These are phyloP conservation scores for Pichia occidentalis DNA, from an alignment of 805 yeast species.

Conservation along the genomic window DNA sequence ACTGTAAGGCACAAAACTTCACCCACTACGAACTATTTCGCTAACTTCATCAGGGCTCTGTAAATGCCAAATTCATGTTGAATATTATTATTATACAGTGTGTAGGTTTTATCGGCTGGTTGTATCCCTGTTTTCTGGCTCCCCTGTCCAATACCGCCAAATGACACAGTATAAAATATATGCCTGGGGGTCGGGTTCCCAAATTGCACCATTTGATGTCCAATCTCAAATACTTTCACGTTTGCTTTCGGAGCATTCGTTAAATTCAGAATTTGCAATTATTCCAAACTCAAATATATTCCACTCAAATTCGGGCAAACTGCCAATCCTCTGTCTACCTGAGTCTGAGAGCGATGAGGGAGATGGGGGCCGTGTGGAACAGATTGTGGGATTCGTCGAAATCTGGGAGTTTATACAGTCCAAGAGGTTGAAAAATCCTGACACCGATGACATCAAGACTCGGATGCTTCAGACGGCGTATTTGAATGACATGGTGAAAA, in stretches of 20 bases:
- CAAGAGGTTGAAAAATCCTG: background rate
- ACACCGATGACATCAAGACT: too few relatives aligned
- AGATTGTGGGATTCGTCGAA: constrained; percentile 6
- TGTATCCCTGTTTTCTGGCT: too few relatives aligned
- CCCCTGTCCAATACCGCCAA: too few relatives aligned
- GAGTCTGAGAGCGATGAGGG: constrained; percentile 1
- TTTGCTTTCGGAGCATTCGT: constrained; percentile 30
- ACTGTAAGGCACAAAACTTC: too few relatives aligned
- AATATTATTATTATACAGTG: too few relatives aligned
- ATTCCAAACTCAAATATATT: constrained; percentile 56
- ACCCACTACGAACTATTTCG: too few relatives aligned
- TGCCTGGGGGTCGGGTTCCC: constrained; percentile 40
- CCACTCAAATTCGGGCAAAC: constrained; percentile 38
- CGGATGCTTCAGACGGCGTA: background rate
- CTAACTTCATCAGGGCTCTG: too few relatives aligned
- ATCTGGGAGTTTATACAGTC: constrained; percentile 5
- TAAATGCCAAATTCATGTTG: too few relatives aligned
- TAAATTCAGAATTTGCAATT: constrained; percentile 28
- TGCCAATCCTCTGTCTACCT: constrained; percentile 40
- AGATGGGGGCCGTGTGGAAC: background rate
- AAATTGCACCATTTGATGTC: constrained; percentile 42
- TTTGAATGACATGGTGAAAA: constrained; percentile 1
- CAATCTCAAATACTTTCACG: constrained; percentile 44
- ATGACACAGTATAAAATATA: constrained; percentile 9
- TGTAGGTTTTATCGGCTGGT: too few relatives aligned